phyloP scores from a whole-genome alignment of 1,284 basidiomycete genomes.

The Gomphus bonarii region DNA sequence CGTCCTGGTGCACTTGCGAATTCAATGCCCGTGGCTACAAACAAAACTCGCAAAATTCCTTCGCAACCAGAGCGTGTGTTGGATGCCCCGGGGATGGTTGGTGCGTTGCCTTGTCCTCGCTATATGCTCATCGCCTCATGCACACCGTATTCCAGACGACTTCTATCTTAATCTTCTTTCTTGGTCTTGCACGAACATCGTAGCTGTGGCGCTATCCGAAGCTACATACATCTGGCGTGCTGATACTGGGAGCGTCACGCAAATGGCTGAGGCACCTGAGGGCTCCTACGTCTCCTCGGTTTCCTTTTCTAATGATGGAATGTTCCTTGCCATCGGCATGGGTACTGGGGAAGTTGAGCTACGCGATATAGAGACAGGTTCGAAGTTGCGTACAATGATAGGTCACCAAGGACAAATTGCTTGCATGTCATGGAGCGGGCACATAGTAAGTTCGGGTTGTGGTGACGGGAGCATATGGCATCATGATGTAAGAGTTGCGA shows the following conservation, averaged over 20 bases:
- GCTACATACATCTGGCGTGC: conserved; percentile 91
- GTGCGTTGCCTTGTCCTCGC: not conserved
- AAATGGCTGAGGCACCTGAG: conserved; percentile 67
- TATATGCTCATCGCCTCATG: not conserved
- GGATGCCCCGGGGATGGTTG: conserved; percentile 86
- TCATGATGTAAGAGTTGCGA: conserved; percentile 81
- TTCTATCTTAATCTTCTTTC: conserved; percentile 94
- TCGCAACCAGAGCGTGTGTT: conserved; percentile 84
- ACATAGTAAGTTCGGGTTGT: conserved; percentile 81
- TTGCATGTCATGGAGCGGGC: conserved; percentile 76
- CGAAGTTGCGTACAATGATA: conserved; percentile 80
- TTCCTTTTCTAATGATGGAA: conserved; percentile 82
- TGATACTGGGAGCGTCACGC: conserved; percentile 74
- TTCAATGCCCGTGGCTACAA: conserved; percentile 42
- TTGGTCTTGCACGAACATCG: conserved; percentile 81
- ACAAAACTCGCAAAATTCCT: conserved; percentile 69
- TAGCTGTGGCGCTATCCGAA: conserved; percentile 81
- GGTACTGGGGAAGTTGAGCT: conserved; percentile 86
- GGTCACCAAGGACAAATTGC: conserved; percentile 79
- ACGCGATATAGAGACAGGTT: conserved; percentile 84
- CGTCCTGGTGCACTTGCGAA: conserved; percentile 54
- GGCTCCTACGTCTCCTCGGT: conserved; percentile 70
- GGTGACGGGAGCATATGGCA: conserved; percentile 90
- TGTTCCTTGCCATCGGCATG: conserved; percentile 79
- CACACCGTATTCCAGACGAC: conserved; percentile 46